Evolutionary conservation across 1,139 yeast species (phyloP), one percentile per base, ranked within the genome.

Genomic region (Pichia sp.): DNA sequence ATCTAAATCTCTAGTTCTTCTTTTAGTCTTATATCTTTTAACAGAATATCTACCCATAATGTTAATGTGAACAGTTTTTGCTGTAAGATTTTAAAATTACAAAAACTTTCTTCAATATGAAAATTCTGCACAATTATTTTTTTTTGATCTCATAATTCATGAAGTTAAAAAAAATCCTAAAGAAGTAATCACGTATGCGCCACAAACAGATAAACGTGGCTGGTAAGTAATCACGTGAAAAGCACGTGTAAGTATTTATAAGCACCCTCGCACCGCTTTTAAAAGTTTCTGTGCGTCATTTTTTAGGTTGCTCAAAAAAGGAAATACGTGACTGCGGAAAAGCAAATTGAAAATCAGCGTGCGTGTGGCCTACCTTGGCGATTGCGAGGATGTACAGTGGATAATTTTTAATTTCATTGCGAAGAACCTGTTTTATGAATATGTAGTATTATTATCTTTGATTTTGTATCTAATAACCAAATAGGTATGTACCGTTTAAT

Each of bases 21-120:
- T 81, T 69, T 86, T 86, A 8, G 91, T 84, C 74, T 86, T 86
- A 66, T 84, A 86, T 74, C 81, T 70, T 65, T 74, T 84, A 28
- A 86, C 90, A 57, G 91, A 83, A 66, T 87, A 87, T 73, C 95
- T 81, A 53, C 96, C 96, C 96, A 89, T 89, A 14, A n/a, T 36
- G 16, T 19, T 19, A 8, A n/a, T 9, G 25, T 19, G 16, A 5
- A 18, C 4, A 8, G 25, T 36, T 36, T 36, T 11, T 3, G 16
- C 4, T 19, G 25, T 3, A 36, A 6, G 1, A 36, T 7, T 36
- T 36, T 3, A 36, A 11, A 18, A 18, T 19, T 5, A 19, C 5
- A 19, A 11, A 18, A 19, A 3, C 4, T 18, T 18, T 5, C 5
- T 18, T 11, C 11, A 10, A 11, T 36, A 36, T 19, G 41, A 36